Evolutionary conservation across 2,329 filamentous ascomycete genomes (phyloP).

Genomic region (Curvularia lunata): DNA sequence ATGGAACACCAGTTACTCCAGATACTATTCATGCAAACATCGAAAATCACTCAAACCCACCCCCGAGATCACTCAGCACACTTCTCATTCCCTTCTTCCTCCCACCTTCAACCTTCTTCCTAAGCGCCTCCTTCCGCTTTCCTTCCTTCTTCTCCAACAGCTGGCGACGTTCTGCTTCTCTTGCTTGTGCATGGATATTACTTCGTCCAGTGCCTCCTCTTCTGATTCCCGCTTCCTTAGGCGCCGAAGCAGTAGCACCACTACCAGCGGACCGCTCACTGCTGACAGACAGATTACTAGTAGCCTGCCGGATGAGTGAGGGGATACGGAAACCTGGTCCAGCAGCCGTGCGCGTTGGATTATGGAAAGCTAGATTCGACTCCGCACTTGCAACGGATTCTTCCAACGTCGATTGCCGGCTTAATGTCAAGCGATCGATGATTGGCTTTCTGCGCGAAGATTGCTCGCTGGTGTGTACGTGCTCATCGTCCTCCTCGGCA

Average conservation of each 20-base stretch:
- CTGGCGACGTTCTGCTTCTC: conserved; percentile 62
- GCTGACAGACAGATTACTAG: conserved; percentile 57
- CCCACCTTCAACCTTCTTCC: conserved; percentile 49
- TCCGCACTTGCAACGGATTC: conserved; percentile 38
- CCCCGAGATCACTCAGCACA: conserved; percentile 41
- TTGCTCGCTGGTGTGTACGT: conserved; percentile 28
- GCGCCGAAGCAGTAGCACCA: conserved; percentile 6
- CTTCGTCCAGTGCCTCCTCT: conserved; percentile 64
- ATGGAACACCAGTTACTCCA: background rate
- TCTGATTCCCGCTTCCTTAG: conserved; percentile 48
- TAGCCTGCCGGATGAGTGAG: conserved; percentile 73
- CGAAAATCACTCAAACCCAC: conserved; percentile 44
- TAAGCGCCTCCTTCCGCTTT: conserved; percentile 57
- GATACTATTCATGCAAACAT: background rate
- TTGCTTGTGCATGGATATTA: conserved; percentile 64
- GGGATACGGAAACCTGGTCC: conserved; percentile 68
- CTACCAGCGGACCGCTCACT: conserved; percentile 44
- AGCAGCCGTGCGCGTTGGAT: conserved; percentile 48
- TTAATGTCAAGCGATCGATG: conserved; percentile 76
- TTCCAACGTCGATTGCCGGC: conserved; percentile 56
- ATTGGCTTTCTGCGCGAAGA: conserved; percentile 55
- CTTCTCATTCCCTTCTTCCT: conserved; percentile 40
- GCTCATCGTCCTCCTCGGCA: conserved; percentile 47
- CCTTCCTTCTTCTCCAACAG: conserved; percentile 60
- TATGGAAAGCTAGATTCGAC: conserved; percentile 62